These are phyloP conservation scores for Clohesyomyces aquaticus DNA, from an alignment of 495 filamentous ascomycete genomes.

Conservation along the genomic window DNA sequence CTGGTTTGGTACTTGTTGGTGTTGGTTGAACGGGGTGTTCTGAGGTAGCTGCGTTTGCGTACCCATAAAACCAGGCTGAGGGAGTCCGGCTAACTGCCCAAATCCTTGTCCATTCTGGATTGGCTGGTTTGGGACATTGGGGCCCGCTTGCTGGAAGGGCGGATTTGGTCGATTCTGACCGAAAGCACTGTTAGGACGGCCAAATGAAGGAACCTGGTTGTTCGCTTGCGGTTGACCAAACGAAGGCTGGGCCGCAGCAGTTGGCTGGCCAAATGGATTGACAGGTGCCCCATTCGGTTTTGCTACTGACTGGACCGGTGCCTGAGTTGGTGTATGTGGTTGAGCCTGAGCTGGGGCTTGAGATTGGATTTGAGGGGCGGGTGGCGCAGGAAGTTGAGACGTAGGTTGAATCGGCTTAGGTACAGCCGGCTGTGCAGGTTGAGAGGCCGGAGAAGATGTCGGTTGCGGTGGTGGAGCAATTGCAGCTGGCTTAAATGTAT, in stretches of 20 bases:
- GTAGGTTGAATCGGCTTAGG: background rate
- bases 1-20: constrained; percentile 23
- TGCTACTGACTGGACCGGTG: too few species aligned
- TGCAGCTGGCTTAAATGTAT: constrained; percentile 4
- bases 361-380: background rate
- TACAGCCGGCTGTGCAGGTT: constrained; percentile 3
- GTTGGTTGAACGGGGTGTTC: constrained; percentile 24
- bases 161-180: constrained; percentile 1
- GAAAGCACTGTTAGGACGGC: constrained; percentile 1
- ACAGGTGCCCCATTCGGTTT: constrained; percentile 8
- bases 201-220: constrained; percentile 3
- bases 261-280: constrained; percentile 7
- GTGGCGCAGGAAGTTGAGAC: too few species aligned
- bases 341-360: background rate
- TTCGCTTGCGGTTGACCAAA: constrained; percentile 9
- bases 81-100: constrained; percentile 10
- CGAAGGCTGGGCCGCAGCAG: constrained; percentile 3
- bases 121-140: background rate
- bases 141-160: constrained; percentile 15
- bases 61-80: constrained; percentile 30
- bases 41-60: background rate
- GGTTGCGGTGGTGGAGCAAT: constrained; percentile 6
- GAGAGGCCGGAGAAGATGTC: background rate
- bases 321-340: too few species aligned
- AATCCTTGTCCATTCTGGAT: background rate